Evolutionary conservation across 495 filamentous ascomycete species (phyloP).

Genomic region (Neurospora cerealis): DNA sequence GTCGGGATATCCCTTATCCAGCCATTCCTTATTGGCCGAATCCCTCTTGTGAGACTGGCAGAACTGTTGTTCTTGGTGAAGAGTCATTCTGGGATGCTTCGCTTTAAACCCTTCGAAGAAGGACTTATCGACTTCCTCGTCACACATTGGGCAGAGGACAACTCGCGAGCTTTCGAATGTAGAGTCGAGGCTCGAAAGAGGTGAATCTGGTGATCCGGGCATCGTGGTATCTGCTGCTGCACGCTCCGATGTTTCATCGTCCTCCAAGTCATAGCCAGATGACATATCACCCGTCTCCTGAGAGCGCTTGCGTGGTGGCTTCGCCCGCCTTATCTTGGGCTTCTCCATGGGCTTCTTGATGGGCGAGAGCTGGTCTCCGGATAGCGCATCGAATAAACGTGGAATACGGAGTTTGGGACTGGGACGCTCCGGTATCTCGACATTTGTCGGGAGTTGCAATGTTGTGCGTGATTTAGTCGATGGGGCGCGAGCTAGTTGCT

Average conservation of each 20-base stretch:
- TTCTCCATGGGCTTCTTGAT: background rate
- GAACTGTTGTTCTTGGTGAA: slow-evolving; percentile 55
- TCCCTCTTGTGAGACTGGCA: slow-evolving; percentile 59
- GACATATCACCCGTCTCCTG: background rate
- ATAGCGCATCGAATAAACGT: background rate
- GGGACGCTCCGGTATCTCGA: background rate
- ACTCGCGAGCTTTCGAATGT: background rate
- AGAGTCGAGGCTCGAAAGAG: slow-evolving; percentile 3
- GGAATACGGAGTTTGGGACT: background rate
- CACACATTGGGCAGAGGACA: slow-evolving; percentile 59
- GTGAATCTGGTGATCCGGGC: slow-evolving; percentile 4
- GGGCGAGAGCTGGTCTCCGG: background rate
- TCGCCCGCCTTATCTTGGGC: background rate
- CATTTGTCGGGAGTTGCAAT: background rate
- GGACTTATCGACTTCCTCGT: slow-evolving; percentile 43
- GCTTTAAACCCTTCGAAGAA: slow-evolving; percentile 38
- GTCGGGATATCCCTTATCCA: slow-evolving; percentile 55
- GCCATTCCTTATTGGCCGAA: slow-evolving; percentile 52
- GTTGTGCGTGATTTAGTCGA: background rate
- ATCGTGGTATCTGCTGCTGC: background rate
- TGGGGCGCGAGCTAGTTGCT: background rate
- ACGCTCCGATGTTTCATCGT: background rate
- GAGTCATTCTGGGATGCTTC: slow-evolving; percentile 39
- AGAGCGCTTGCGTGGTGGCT: background rate
- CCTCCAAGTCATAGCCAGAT: background rate